These are phyloP conservation scores for Gloeophyllum trabeum DNA, from an alignment of 768 basidiomycete species.

Conservation along the genomic window DNA sequence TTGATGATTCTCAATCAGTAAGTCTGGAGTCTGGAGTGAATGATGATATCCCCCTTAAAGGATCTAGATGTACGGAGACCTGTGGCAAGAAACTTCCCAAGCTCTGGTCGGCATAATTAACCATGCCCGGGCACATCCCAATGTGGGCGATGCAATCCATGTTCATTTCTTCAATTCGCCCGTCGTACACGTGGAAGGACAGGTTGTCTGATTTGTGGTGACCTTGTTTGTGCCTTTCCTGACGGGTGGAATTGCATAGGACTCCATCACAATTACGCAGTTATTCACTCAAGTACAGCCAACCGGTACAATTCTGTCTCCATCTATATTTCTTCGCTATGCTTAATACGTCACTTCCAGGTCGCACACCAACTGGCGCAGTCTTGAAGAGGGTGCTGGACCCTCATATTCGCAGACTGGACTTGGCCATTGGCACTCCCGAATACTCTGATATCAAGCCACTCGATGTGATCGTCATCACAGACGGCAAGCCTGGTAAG, in stretches of 20 bases:
- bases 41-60: too few relatives aligned
- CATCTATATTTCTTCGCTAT: not conserved
- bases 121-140: not conserved
- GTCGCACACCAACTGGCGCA: constrained; percentile 3
- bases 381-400: not conserved
- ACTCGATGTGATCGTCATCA: constrained; percentile 5
- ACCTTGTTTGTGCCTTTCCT: not conserved
- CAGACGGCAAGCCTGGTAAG: constrained; percentile 4
- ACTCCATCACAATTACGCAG: not conserved
- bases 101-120: not conserved
- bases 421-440: constrained; percentile 5
- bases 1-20: constrained; percentile 5
- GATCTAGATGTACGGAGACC: constrained; percentile 1
- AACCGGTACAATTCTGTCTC: not conserved
- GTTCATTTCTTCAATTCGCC: constrained; percentile 3
- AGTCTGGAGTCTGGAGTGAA: not conserved
- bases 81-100: not conserved
- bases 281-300: constrained; percentile 3
- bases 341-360: not conserved
- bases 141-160: not conserved
- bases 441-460: constrained; percentile 7
- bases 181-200: not conserved
- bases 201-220: not conserved
- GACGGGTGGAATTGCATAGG: too few relatives aligned
- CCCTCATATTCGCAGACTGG: constrained; percentile 4